Base-by-base conservation (phyloP, 2,329 filamentous ascomycete genomes). In the Fusarium buxicola region DNA sequence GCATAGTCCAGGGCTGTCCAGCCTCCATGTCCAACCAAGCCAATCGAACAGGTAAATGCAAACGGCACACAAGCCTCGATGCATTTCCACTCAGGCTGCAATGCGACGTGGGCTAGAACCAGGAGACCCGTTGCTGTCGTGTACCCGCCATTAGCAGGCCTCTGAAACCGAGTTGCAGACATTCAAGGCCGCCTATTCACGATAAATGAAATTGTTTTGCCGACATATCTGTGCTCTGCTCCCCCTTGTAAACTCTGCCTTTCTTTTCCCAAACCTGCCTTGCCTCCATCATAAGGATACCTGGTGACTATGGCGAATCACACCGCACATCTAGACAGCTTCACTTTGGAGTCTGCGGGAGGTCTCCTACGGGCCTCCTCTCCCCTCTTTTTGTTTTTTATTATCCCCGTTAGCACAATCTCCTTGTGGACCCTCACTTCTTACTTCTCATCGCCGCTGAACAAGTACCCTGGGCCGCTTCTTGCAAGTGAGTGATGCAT, bases 401-500 rank as follows among this genome's bases (percentile, higher is more conserved):
- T 58, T 4, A n/a, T 59, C 3, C 34, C 58, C 11, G n/a, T 51
- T 21, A 35, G 44, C 27, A 50, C 58, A 1, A 21, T 53, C 3
- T 53, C 15, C 3, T 12, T 67, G 3, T 69, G 60, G 65, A 48
- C 39, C 6, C 12, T 65, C 28, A 35, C 31, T 1, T 55, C 59
- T 2, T 60, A 69, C 21, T 39, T 62, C 9, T 30, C 35, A 1
- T 70, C 65, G 40, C 75, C 69, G 1, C 49, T 76, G 34, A 72
- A 58, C 39, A 73, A 63, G 7, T 76, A 73, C 50, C 73, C 74
- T 3, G 75, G 74, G 4, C 75, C 74, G 1, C 65, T 69, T 21
- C 58, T 75, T 11, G 74, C 73, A 24, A 67, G 73, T 74, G 51
- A 46, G 69, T 65, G 11, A 24, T 11, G 11, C 12, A 7, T 24